A percentile compares a stretch with the other conserved stretches of the same genome.
Conservation (phyloP, 352 stramenopile genomes). For the Pythium pyrilobum region DNA sequence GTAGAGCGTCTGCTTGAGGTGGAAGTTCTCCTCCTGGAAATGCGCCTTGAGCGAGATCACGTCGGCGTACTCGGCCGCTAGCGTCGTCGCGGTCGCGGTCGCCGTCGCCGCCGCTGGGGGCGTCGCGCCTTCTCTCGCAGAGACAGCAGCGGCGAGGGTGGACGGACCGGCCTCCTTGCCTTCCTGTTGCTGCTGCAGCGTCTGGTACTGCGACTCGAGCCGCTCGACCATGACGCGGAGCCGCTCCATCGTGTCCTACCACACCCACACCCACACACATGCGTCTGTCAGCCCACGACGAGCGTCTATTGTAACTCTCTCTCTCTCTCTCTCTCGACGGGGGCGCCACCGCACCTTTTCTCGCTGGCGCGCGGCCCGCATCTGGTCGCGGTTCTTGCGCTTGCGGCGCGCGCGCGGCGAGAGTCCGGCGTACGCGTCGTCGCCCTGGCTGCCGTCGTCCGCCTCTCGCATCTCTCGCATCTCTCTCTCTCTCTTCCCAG, state of each 20-base stretch:
- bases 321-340: neutral
- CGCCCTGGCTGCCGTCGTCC: neutral
- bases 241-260: conserved; percentile 38
- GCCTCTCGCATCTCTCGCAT: no score
- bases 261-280: neutral
- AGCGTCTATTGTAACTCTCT: neutral
- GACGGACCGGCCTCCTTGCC: neutral
- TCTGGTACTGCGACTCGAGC: conserved; percentile 32
- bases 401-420: conserved; percentile 42
- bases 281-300: neutral
- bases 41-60: conserved; percentile 29
- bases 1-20: conserved; percentile 24
- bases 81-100: neutral
- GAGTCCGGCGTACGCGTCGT: conserved; percentile 19
- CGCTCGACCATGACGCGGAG: conserved; percentile 43
- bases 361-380: conserved; percentile 38
- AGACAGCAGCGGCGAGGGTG: neutral
- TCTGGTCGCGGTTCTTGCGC: conserved; percentile 49
- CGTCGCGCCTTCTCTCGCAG: neutral
- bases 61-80: conserved; percentile 27
- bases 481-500: no score
- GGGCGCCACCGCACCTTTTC: conserved; percentile 14
- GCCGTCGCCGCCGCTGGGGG: neutral
- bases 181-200: conserved; percentile 11
- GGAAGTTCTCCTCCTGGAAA: conserved; percentile 25